Evolutionary conservation across 179 eudicot species (phyloP), one percentile per base, ranked within the genome.

Genomic region (Sideroxylon spinosum): DNA sequence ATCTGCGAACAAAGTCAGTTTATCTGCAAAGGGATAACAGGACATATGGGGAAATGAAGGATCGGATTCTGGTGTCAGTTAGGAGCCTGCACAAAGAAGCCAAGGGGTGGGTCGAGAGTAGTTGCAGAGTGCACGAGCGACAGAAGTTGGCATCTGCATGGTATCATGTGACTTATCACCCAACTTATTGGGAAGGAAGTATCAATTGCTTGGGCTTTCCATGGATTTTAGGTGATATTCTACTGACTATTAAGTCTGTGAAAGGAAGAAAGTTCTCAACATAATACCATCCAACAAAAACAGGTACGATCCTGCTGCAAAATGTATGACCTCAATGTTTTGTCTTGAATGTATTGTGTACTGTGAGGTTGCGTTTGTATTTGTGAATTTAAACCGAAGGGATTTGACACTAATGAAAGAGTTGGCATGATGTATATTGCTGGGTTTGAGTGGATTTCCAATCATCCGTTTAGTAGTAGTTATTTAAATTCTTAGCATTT

Each of bases 111-210:
- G 92, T 95, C 9, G 82, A 85, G 79, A 76, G 77, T 32, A 85
- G 91, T 76, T 90, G 97, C 72, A 16, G 60, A 19, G 76, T 6
- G 22, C 60, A 78, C 16, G 91, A 93, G 46, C 84, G 83, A 16
- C 82, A 79, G 79, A 88, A 83, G 81, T 57, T 95, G 95, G 98
- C 98, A 2, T 89, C 98, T 0, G 98, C 98, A 13, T 95, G 98
- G 98, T 95, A 93, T 80, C 85, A 91, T 72, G 97, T 94, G 46
- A 87, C 98, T 22, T 94, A 94, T 73, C 95, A 92, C 76, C 90
- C 91, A 0, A 78, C 80, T 62, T 86, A 89, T 48, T 86, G 86
- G 29, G 73, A 86, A 37, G 93, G 81, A 76, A 88, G 95, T 50
- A 68, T 53, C 12, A 85, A 89, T 67, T 95, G 95, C 83, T 76